Conservation (phyloP, 805 yeast species). For the Jamesozyma lodderae region DNA sequence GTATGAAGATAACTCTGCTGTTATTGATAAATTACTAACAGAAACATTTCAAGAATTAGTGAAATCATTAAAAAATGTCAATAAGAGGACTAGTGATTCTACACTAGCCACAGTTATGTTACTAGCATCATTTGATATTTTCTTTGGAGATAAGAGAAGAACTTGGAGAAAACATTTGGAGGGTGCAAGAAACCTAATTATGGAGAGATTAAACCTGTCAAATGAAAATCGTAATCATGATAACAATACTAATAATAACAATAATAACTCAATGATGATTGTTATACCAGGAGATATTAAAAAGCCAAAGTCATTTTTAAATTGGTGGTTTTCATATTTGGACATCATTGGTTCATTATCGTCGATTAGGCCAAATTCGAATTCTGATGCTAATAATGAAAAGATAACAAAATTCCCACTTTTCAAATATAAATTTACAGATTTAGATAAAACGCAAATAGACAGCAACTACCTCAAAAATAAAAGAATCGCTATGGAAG, state of each 20-base stretch:
- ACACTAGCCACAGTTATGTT: constrained; percentile 55
- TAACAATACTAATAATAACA: not conserved
- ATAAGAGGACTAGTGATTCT: constrained; percentile 52
- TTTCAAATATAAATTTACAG: constrained; percentile 1
- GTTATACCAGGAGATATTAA: constrained; percentile 10
- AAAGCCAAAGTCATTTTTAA: constrained; percentile 40
- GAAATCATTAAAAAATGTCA: constrained; percentile 39
- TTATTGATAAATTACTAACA: constrained; percentile 39
- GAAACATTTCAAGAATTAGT: constrained; percentile 52
- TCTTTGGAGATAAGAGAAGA: constrained; percentile 35
- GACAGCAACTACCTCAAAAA: constrained; percentile 1
- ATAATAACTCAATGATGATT: not conserved
- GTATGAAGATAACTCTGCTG: not conserved
- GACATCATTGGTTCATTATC: constrained; percentile 58
- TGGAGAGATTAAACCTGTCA: constrained; percentile 6
- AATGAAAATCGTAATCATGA: constrained; percentile 4
- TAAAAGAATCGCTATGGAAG: constrained; percentile 27
- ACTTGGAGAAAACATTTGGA: constrained; percentile 56
- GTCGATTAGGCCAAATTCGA: constrained; percentile 32
- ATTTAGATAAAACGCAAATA: not conserved
- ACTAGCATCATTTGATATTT: constrained; percentile 47
- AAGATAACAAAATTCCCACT: not conserved
- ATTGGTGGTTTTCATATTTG: constrained; percentile 61
- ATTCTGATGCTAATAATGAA: not conserved
- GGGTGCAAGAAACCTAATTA: constrained; percentile 58